Evolutionary conservation across 2,329 filamentous ascomycete species (phyloP), one percentile per base, ranked within the genome.

Genomic region (Xylariaceae sp.): DNA sequence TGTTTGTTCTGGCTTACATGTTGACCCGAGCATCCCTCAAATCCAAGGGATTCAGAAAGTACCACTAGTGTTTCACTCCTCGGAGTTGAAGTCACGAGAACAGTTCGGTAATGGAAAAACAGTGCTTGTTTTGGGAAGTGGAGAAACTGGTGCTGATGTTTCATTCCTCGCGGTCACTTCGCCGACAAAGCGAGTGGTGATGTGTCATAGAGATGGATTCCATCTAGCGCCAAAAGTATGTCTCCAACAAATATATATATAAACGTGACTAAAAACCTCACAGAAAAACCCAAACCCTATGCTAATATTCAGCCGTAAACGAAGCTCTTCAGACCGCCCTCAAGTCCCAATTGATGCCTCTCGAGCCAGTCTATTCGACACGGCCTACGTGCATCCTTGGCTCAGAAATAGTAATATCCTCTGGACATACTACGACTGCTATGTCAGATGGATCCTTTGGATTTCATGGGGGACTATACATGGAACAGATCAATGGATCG

Each of bases 341-440:
- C 78, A 78, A 44, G 78, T 80, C 40, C 79, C 79, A 0, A 73
- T 79, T 14, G 79, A 82, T 58, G 73, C 75, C 2, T 74, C 75
- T 0, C 70, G 77, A 1, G 78, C 78, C 9, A 80, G 77, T 51
- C 64, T 82, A 4, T 81, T 82, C 56, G 79, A 82, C 57, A 81
- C 79, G 0, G 77, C 78, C 3, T 82, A 82, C 51, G 75, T 77
- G 4, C 79, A 80, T n/a, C 75, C 76, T 0, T 54, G 74, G 2
- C 67, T 82, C 0, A 75, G 78, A 54, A 71, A 72, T n/a, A 75
- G 75, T 14, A 68, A 62, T 1, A 56, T 77, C 2, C 71, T 77
- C 4, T 81, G 79, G 79, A 61, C 60, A 0, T 76, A 76, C 50
- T 82, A 82, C 56, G 75, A 81, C 49, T 61, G 64, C 20, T 80